Evolutionary conservation across 1,284 basidiomycete genomes (phyloP).

Genomic region (Hypsizygus ulmarius): DNA sequence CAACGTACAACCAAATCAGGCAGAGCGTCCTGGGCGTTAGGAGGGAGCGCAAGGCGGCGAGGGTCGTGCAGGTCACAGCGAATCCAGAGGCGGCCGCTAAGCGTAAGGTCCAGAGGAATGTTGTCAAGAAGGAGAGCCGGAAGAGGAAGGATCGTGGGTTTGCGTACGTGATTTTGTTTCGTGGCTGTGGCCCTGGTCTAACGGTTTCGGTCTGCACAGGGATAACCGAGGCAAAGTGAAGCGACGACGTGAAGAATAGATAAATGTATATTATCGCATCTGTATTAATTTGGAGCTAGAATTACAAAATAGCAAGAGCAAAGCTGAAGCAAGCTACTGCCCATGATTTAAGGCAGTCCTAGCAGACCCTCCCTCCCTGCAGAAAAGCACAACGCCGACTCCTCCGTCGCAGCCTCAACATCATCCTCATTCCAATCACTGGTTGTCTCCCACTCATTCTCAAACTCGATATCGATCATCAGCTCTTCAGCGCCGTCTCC

Average conservation of each 20-base stretch:
- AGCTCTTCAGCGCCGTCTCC: constrained; percentile 47
- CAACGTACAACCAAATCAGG: constrained; percentile 77
- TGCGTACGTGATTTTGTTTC: constrained; percentile 41
- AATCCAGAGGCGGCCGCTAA: constrained; percentile 79
- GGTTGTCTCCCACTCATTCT: constrained; percentile 89
- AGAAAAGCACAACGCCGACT: constrained; percentile 65
- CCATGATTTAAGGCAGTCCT: constrained; percentile 45
- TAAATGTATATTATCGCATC: neutral
- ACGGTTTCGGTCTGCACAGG: no score
- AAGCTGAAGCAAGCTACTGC: neutral
- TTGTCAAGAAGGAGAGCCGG: constrained; percentile 75
- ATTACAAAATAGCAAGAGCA: no score
- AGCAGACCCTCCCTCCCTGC: constrained; percentile 49
- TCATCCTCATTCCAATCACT: constrained; percentile 90
- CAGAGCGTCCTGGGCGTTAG: constrained; percentile 69
- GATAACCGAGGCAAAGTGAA: no score
- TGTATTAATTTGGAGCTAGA: neutral
- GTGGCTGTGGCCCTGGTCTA: no score
- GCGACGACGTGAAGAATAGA: neutral
- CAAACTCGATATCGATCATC: constrained; percentile 84
- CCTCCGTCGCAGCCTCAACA: constrained; percentile 68
- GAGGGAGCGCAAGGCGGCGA: constrained; percentile 69
- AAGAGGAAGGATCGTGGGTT: constrained; percentile 71
- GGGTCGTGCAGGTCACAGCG: constrained; percentile 61
- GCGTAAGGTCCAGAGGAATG: constrained; percentile 67